Evolutionary conservation across 805 yeast species (phyloP).

Genomic region (Diddensiella santjacobensis): DNA sequence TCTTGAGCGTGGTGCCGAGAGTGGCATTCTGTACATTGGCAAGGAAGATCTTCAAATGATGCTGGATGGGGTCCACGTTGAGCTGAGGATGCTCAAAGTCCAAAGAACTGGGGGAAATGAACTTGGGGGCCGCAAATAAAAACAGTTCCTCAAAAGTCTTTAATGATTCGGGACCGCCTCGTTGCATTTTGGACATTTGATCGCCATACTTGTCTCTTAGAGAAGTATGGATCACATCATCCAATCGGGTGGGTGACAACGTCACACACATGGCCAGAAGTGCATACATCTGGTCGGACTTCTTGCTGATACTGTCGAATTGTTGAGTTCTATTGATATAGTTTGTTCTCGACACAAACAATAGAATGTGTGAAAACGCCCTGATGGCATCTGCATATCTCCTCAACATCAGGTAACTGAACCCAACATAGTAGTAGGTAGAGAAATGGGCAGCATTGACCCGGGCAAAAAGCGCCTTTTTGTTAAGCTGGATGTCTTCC

Average conservation of each 20-base stretch:
- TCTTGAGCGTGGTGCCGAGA: conserved; percentile 40
- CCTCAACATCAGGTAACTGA: conserved; percentile 48
- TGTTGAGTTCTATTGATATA: conserved; percentile 42
- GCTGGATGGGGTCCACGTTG: conserved; percentile 39
- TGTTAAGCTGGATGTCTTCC: conserved; percentile 45
- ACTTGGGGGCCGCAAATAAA: conserved; percentile 47
- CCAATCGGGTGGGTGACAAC: conserved; percentile 45
- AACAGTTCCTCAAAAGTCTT: conserved; percentile 45
- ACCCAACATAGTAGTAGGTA: conserved; percentile 49
- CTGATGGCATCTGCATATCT: conserved; percentile 49
- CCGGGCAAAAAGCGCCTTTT: conserved; percentile 44
- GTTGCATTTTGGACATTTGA: conserved; percentile 40
- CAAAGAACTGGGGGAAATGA: conserved; percentile 41
- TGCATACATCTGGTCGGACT: conserved; percentile 51
- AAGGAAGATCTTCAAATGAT: conserved; percentile 44
- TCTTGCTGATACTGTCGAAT: conserved; percentile 45
- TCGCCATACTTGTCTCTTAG: conserved; percentile 47
- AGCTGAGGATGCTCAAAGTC: conserved; percentile 32
- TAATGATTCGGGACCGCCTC: conserved; percentile 42
- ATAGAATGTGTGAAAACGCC: conserved; percentile 44
- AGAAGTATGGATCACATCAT: conserved; percentile 42
- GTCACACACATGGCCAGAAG: conserved; percentile 45
- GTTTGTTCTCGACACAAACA: conserved; percentile 45
- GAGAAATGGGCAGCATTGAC: conserved; percentile 50
- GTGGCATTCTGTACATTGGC: conserved; percentile 38